Evolutionary conservation across 768 basidiomycete species (phyloP).

Genomic region (Leucosporidium yakuticum): DNA sequence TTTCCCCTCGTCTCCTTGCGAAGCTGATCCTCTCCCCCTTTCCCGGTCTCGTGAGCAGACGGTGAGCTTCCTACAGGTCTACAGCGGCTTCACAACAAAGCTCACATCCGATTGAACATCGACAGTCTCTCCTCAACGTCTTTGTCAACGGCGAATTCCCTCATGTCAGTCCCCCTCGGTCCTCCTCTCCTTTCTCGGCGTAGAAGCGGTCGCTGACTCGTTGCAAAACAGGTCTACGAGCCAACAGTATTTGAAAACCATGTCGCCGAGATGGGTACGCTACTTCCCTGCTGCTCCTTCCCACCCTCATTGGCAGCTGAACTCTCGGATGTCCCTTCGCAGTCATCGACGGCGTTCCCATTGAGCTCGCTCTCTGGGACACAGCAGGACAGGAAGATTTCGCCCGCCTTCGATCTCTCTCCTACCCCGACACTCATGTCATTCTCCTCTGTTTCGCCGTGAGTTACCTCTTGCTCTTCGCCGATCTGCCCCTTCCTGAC

Average conservation of each 20-base stretch:
- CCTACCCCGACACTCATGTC: constrained; percentile 56
- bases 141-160: constrained; percentile 90
- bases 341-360: constrained; percentile 62
- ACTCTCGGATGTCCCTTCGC: background rate
- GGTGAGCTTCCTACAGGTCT: too few species aligned
- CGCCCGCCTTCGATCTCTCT: constrained; percentile 84
- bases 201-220: background rate
- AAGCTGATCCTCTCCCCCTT: constrained; percentile 7
- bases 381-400: constrained; percentile 95
- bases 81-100: background rate
- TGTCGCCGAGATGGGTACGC: constrained; percentile 49
- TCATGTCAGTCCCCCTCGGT: constrained; percentile 64
- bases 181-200: background rate
- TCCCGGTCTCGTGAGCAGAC: constrained; percentile 22
- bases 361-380: constrained; percentile 94
- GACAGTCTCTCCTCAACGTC: constrained; percentile 52
- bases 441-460: background rate
- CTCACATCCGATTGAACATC: constrained; percentile 11
- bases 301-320: too few species aligned
- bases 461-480: background rate
- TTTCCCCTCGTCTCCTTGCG: constrained; percentile 33
- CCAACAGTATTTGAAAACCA: constrained; percentile 97
- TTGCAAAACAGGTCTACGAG: constrained; percentile 46
- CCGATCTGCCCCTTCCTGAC: background rate
- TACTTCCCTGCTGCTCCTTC: background rate